Conservation (phyloP, 2,329 filamentous ascomycete genomes). For the Colletotrichum abscissum region DNA sequence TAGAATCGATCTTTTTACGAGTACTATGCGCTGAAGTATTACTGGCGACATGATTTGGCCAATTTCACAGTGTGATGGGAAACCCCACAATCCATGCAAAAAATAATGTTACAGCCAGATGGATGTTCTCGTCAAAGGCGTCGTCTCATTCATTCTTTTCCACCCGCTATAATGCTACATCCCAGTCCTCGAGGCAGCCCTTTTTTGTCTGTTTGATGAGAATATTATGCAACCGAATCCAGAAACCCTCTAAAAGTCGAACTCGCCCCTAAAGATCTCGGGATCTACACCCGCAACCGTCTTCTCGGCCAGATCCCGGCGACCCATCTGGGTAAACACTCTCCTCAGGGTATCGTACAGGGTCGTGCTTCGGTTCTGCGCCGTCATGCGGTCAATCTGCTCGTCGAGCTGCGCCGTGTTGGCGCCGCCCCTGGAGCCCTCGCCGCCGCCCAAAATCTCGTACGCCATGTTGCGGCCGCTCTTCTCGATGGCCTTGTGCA, state of each 20-base stretch:
- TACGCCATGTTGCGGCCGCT: slow-evolving; percentile 85
- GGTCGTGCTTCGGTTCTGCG: slow-evolving; percentile 96
- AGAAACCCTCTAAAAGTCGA: slow-evolving; percentile 75
- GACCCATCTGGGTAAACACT: slow-evolving; percentile 96
- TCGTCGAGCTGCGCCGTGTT: slow-evolving; percentile 69
- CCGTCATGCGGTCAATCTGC: slow-evolving; percentile 86
- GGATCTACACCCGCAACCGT: slow-evolving; percentile 93
- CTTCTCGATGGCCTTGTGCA: slow-evolving; percentile 94
- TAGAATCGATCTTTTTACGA: no score
- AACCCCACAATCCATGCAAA: background rate
- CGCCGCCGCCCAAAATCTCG: slow-evolving; percentile 76
- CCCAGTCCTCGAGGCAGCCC: background rate
- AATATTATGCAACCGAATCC: background rate
- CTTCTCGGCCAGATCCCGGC: slow-evolving; percentile 87
- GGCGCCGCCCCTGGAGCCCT: slow-evolving; percentile 47
- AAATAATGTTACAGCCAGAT: background rate
- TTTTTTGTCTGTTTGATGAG: no score
- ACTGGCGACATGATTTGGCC: no score
- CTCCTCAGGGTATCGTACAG: slow-evolving; percentile 92
- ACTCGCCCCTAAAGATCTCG: slow-evolving; percentile 87
- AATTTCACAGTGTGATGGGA: no score
- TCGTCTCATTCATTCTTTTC: slow-evolving; percentile 1
- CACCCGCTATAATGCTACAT: background rate
- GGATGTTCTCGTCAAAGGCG: background rate
- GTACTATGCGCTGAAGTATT: no score